Percentiles rank a stretch among this genome's conserved stretches.
phyloP scores from a whole-genome alignment of 805 yeast species.

The Pichia paraexigua region DNA sequence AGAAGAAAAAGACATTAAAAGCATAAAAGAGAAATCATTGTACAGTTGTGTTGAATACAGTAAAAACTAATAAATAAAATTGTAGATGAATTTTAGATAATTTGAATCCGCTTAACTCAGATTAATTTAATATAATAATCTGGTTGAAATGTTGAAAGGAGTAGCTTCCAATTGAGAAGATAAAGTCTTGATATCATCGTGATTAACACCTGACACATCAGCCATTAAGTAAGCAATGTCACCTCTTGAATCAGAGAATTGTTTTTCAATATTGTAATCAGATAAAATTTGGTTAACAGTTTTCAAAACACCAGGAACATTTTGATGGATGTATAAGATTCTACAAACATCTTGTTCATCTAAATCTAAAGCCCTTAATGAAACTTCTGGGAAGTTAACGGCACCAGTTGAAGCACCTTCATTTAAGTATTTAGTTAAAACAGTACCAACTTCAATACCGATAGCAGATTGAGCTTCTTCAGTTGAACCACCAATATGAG shows the following conservation, averaged over 20 bases:
- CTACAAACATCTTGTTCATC: slow-evolving; percentile 87
- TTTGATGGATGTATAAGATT: slow-evolving; percentile 92
- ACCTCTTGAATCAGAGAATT: slow-evolving; percentile 94
- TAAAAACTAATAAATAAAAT: not conserved
- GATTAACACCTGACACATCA: slow-evolving; percentile 80
- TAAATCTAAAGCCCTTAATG: slow-evolving; percentile 77
- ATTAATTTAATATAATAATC: slow-evolving; percentile 62
- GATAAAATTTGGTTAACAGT: slow-evolving; percentile 94
- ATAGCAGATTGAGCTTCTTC: slow-evolving; percentile 98
- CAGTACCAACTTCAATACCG: slow-evolving; percentile 88
- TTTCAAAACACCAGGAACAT: slow-evolving; percentile 97
- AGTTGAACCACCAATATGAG: slow-evolving; percentile 98
- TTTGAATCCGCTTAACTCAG: not conserved
- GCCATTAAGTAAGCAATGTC: slow-evolving; percentile 98
- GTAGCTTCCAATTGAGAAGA: slow-evolving; percentile 83
- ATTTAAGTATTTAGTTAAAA: slow-evolving; percentile 84
- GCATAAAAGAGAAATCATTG: slow-evolving; percentile 1
- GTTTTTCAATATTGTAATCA: slow-evolving; percentile 93
- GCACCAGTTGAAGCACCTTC: slow-evolving; percentile 95
- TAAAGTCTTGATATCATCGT: slow-evolving; percentile 73
- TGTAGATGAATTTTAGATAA: not conserved
- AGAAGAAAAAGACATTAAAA: not conserved
- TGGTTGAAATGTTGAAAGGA: slow-evolving; percentile 82
- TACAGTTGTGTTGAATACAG: not conserved
- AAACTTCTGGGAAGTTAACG: slow-evolving; percentile 98